These are phyloP conservation scores for Colletotrichum lupini DNA, from an alignment of 2,329 filamentous ascomycete genomes.

Conservation along the genomic window DNA sequence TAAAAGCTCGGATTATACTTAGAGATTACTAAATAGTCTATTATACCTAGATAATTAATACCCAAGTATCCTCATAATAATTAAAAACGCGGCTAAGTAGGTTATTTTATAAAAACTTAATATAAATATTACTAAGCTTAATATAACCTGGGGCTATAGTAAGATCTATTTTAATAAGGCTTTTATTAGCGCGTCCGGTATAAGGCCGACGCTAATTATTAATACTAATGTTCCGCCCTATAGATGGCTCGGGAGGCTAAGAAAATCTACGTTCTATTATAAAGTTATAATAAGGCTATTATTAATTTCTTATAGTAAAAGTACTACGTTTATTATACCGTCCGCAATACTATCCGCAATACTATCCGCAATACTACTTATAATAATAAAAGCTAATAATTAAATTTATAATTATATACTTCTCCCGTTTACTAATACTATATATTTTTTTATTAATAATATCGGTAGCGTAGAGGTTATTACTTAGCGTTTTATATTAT, in stretches of 20 bases:
- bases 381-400: background rate
- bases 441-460: slow-evolving; percentile 16
- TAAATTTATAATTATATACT: slow-evolving; percentile 13
- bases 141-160: background rate
- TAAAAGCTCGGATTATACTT: background rate
- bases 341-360: too few species aligned
- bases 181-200: background rate
- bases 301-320: background rate
- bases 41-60: background rate
- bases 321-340: background rate
- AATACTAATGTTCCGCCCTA: background rate
- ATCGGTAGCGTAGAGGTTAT: background rate
- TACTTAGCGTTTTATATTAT: slow-evolving; percentile 2
- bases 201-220: background rate
- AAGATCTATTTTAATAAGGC: too few species aligned
- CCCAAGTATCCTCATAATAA: background rate
- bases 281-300: background rate
- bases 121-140: background rate
- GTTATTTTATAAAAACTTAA: background rate
- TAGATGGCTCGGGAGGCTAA: background rate
- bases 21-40: slow-evolving; percentile 8
- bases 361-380: too few species aligned
- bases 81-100: slow-evolving; percentile 2
- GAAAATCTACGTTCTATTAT: slow-evolving; percentile 2
- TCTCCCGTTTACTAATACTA: slow-evolving; percentile 5